Conservation (phyloP, 2,329 filamentous ascomycete genomes). For the Neurospora sp. region DNA sequence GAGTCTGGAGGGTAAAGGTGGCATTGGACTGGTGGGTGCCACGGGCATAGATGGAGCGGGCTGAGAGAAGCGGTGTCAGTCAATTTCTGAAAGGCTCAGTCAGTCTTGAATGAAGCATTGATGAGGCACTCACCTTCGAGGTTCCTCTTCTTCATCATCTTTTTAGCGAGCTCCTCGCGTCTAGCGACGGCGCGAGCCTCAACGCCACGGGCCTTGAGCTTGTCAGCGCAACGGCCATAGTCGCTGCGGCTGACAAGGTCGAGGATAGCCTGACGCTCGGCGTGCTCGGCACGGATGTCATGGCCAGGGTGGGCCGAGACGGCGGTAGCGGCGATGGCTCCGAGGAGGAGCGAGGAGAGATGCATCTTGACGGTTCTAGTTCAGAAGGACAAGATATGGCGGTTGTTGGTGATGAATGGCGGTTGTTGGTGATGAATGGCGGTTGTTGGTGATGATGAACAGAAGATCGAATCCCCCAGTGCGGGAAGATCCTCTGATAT, state of each 20-base stretch:
- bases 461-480: not conserved
- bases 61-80: not conserved
- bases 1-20: slow-evolving; percentile 24
- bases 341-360: slow-evolving; percentile 16
- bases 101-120: slow-evolving; percentile 1
- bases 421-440: too few species aligned
- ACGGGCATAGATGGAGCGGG: not conserved
- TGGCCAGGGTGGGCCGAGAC: slow-evolving; percentile 31
- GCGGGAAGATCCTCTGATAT: not conserved
- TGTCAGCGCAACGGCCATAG: slow-evolving; percentile 28
- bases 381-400: not conserved
- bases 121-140: slow-evolving; percentile 14
- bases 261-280: slow-evolving; percentile 30
- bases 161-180: slow-evolving; percentile 23
- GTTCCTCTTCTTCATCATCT: slow-evolving; percentile 24
- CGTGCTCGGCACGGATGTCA: slow-evolving; percentile 28
- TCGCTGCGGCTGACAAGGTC: slow-evolving; percentile 22
- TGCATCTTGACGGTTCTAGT: slow-evolving; percentile 13
- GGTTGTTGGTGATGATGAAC: not conserved
- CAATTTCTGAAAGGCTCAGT: not conserved
- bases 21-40: slow-evolving; percentile 24
- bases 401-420: not conserved
- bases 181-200: slow-evolving; percentile 28
- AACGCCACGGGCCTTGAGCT: slow-evolving; percentile 29
- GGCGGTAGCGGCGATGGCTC: slow-evolving; percentile 13